These are phyloP conservation scores for Alternaria ventricosa DNA, from an alignment of 2,329 filamentous ascomycete genomes.

Conservation along the genomic window DNA sequence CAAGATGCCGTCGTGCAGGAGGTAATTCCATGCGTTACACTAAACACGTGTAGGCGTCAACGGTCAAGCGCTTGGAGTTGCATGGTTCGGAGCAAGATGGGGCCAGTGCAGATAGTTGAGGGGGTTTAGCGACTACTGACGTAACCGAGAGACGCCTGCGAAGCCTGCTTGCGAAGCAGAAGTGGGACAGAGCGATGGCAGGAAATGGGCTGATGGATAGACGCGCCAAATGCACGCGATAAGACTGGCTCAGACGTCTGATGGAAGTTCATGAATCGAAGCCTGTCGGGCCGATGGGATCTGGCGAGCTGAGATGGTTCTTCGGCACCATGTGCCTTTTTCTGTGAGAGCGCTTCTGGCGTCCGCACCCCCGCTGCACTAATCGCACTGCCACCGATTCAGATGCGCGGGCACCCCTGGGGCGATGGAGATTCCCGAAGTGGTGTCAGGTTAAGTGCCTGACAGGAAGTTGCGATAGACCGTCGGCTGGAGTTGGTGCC, in stretches of 20 bases:
- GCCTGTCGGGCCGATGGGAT: constrained; percentile 18
- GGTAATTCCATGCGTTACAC: constrained; percentile 3
- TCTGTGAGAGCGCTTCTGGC: constrained; percentile 15
- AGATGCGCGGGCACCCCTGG: constrained; percentile 19
- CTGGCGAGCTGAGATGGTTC: constrained; percentile 18
- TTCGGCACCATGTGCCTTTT: constrained; percentile 4
- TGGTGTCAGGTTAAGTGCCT: constrained; percentile 7
- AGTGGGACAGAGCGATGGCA: background rate
- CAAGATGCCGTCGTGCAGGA: constrained; percentile 10
- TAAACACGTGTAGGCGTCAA: constrained; percentile 10
- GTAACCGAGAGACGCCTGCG: background rate
- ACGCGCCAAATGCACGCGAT: background rate
- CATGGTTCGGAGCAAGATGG: background rate
- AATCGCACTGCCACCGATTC: constrained; percentile 23
- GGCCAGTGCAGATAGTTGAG: background rate
- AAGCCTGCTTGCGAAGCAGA: background rate
- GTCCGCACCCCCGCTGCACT: constrained; percentile 21
- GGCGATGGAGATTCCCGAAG: constrained; percentile 22
- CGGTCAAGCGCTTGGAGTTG: constrained; percentile 5
- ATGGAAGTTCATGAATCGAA: constrained; percentile 1
- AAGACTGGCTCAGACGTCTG: background rate
- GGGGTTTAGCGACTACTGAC: constrained; percentile 7
- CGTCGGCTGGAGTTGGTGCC: constrained; percentile 11
- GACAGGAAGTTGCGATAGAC: background rate
- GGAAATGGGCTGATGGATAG: background rate